Base-by-base conservation (phyloP, 805 yeast species). In the Myxozyma lipomycoides region DNA sequence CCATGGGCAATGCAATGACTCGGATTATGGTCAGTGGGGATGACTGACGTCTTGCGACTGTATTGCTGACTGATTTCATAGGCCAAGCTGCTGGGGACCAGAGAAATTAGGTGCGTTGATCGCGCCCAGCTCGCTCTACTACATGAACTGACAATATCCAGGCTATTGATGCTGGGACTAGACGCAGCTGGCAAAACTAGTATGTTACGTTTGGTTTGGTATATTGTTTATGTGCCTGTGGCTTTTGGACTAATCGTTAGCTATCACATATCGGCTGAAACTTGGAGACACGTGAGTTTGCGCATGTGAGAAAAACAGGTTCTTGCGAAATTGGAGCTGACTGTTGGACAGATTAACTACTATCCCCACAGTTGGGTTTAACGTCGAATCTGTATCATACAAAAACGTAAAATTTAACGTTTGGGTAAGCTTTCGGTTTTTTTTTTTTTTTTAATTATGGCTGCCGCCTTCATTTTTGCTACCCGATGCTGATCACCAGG, bases 131-230 rank as follows among this genome's bases (percentile, higher is more conserved):
- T 21, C 15, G 19, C n/a, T 22, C 41, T 3, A 23, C 15, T 36
- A n/a, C 41, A 10, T n/a, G n/a, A n/a, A n/a, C n/a, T n/a, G n/a
- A n/a, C n/a, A n/a, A n/a, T n/a, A n/a, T 5, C 26, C 24, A 53
- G 83, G 56, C 83, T 90, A 64, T 76, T 90, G 60, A 86, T 89
- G 95, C 76, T 89, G 55, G 96, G 96, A 1, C 76, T 89, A 52
- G 96, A 90, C 65, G 86, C 88, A 58, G 95, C 96, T 2, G 97
- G 96, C 38, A 89, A 53, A 28, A 50, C 58, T 3, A 46, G 58
- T 53, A 49, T 62, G 74, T 67, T 3, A 10, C 3, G 36, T n/a
- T 22, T 19, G 36, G 2, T 22, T 9, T 26, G 21, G n/a, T 17
- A 24, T 1, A n/a, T n/a, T n/a, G n/a, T n/a, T n/a, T n/a, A n/a